Conservation (phyloP, 768 basidiomycete genomes). For the Mycena vulgaris region DNA sequence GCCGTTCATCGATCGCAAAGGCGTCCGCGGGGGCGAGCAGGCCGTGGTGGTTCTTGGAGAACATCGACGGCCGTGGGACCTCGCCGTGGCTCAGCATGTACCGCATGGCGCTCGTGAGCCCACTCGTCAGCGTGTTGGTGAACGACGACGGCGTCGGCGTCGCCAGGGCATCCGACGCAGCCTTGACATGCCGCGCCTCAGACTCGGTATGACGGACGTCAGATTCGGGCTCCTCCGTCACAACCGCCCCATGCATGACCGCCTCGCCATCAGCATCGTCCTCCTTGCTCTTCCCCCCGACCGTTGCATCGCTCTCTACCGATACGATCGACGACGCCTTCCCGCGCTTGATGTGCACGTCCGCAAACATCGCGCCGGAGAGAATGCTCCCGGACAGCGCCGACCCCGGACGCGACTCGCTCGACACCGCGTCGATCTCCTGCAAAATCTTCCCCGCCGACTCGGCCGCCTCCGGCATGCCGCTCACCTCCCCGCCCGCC, state of each 20-base stretch:
- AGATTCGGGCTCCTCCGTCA: constrained; percentile 3
- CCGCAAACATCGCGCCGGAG: constrained; percentile 46
- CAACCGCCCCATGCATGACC: constrained; percentile 44
- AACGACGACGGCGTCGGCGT: constrained; percentile 58
- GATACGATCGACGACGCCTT: constrained; percentile 61
- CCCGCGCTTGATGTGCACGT: constrained; percentile 54
- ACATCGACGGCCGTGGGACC: constrained; percentile 50
- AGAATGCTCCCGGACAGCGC: constrained; percentile 40
- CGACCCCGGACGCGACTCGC: constrained; percentile 48
- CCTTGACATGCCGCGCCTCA: constrained; percentile 11
- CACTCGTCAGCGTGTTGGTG: constrained; percentile 62
- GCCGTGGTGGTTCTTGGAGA: constrained; percentile 64
- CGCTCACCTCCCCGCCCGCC: constrained; percentile 65
- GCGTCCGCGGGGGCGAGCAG: constrained; percentile 59
- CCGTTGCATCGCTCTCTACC: constrained; percentile 56
- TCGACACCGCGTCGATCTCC: constrained; percentile 54
- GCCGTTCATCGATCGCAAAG: constrained; percentile 73
- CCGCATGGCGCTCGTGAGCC: constrained; percentile 72
- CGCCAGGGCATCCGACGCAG: constrained; percentile 21
- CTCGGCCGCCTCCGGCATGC: constrained; percentile 52
- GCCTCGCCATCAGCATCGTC: constrained; percentile 40
- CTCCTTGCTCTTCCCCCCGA: constrained; percentile 41
- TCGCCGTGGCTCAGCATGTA: constrained; percentile 63
- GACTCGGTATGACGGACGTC: neutral
- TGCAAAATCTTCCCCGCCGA: constrained; percentile 63